Percentiles rank a stretch among this genome's conserved stretches.
Evolutionary conservation across 1,284 basidiomycete species (phyloP).

Genomic region (Moesziomyces antarcticus): DNA sequence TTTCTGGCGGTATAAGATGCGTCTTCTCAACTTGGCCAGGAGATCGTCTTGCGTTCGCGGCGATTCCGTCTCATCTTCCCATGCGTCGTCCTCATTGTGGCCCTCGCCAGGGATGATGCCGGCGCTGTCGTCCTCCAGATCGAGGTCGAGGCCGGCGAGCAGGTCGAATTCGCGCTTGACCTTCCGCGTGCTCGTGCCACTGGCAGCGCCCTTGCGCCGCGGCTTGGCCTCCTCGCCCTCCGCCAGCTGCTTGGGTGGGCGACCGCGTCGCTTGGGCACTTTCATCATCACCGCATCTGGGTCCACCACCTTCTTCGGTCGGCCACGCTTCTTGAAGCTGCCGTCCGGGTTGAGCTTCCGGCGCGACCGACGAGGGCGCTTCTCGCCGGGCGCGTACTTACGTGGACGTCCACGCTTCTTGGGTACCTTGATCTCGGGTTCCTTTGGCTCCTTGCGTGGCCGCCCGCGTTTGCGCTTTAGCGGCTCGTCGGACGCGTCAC

Average conservation of each 20-base stretch:
- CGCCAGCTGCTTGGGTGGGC: constrained; percentile 24
- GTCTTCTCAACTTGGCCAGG: constrained; percentile 35
- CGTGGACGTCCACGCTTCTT: constrained; percentile 46
- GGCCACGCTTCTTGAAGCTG: constrained; percentile 27
- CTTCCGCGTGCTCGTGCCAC: constrained; percentile 6
- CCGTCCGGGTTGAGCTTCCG: constrained; percentile 45
- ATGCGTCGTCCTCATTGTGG: constrained; percentile 22
- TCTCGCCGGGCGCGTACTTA: constrained; percentile 38
- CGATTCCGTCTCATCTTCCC: constrained; percentile 22
- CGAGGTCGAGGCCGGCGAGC: constrained; percentile 35
- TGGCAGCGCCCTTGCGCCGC: neutral
- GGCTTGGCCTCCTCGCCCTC: constrained; percentile 9
- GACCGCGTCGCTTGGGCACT: constrained; percentile 37
- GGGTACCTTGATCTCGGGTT: constrained; percentile 16
- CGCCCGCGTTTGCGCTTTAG: constrained; percentile 32
- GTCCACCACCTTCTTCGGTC: constrained; percentile 40
- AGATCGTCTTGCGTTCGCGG: constrained; percentile 36
- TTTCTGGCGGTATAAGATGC: constrained; percentile 41
- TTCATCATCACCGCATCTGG: constrained; percentile 34
- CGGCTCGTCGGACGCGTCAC: constrained; percentile 1
- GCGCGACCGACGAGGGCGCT: constrained; percentile 17
- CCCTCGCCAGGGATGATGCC: constrained; percentile 24
- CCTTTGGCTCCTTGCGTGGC: constrained; percentile 18
- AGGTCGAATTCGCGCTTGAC: constrained; percentile 42
- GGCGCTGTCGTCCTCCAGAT: constrained; percentile 23